A percentile compares a stretch with the other conserved stretches of the same genome.
phyloP scores from a whole-genome alignment of 2,329 filamentous ascomycete genomes.

The Emmonsia crescens region DNA sequence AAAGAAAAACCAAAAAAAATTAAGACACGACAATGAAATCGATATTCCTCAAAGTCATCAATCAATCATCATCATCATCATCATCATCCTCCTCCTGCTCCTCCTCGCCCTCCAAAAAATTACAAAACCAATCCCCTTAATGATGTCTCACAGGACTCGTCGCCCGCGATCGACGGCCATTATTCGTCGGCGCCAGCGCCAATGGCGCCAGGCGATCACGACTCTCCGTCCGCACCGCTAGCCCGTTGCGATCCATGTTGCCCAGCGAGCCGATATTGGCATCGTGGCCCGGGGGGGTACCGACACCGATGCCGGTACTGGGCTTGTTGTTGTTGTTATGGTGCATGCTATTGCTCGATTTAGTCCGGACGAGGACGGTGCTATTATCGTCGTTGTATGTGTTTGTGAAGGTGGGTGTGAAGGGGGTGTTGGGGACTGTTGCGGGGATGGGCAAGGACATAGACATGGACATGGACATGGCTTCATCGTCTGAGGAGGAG shows the following conservation, averaged over 20 bases:
- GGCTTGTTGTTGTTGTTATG: background rate
- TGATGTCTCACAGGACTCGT: conserved; percentile 36
- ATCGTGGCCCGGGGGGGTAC: background rate
- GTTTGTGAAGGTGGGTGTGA: background rate
- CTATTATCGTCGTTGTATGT: background rate
- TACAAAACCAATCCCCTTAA: no score
- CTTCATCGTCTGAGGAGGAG: conserved; percentile 52
- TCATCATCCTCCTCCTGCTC: no score
- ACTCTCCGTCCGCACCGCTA: conserved; percentile 76
- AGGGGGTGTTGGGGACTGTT: background rate
- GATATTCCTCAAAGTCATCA: background rate
- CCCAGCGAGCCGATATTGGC: background rate
- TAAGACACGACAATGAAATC: background rate
- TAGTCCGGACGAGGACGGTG: conserved; percentile 1
- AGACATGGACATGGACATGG: conserved; percentile 47
- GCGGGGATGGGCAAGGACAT: conserved; percentile 36
- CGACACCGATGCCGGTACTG: background rate
- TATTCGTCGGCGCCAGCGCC: conserved; percentile 40
- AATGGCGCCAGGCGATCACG: conserved; percentile 60
- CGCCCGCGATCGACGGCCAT: conserved; percentile 33
- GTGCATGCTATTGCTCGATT: conserved; percentile 14
- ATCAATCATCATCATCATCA: background rate
- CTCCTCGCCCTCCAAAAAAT: no score
- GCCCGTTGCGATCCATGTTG: conserved; percentile 53
- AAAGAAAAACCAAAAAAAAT: background rate